Evolutionary conservation across 1,284 basidiomycete genomes (phyloP).

Genomic region (Phellopilus nigrolimitatus): DNA sequence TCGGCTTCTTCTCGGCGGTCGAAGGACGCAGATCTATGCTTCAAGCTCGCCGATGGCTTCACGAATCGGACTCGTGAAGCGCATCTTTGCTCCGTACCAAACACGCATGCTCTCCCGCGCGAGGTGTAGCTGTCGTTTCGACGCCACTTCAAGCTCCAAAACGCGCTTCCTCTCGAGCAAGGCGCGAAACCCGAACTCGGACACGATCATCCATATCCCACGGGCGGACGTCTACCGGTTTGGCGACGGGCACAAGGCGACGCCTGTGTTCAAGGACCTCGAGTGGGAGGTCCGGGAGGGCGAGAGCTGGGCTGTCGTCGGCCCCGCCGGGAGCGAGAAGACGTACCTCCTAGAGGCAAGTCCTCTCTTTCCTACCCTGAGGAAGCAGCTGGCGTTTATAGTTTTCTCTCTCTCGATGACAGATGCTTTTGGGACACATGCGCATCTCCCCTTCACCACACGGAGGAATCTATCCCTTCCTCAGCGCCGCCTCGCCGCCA

Average conservation of each 20-base stretch:
- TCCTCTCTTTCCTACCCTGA: too few species aligned
- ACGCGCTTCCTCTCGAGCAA: background rate
- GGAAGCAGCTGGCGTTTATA: too few species aligned
- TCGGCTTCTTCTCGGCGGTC: too few species aligned
- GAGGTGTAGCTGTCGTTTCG: background rate
- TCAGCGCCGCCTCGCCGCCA: constrained; percentile 32
- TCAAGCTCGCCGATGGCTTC: too few species aligned
- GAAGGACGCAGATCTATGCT: too few species aligned
- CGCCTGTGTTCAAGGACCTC: constrained; percentile 48
- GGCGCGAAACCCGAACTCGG: background rate
- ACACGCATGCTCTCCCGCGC: background rate
- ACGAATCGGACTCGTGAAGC: too few species aligned
- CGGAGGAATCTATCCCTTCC: constrained; percentile 70
- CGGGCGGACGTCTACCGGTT: constrained; percentile 47
- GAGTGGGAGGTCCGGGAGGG: constrained; percentile 58
- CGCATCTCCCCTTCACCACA: constrained; percentile 57
- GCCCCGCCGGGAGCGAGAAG: constrained; percentile 48
- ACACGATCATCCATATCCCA: constrained; percentile 36
- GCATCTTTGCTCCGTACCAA: background rate
- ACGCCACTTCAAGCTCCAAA: background rate
- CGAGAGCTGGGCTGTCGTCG: constrained; percentile 72
- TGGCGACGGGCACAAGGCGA: constrained; percentile 39
- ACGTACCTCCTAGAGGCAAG: constrained; percentile 56
- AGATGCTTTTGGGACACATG: constrained; percentile 69
- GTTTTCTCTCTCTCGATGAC: too few species aligned